Base-by-base conservation (phyloP, 257 asterid genomes). In the Marsdenia floribunda region DNA sequence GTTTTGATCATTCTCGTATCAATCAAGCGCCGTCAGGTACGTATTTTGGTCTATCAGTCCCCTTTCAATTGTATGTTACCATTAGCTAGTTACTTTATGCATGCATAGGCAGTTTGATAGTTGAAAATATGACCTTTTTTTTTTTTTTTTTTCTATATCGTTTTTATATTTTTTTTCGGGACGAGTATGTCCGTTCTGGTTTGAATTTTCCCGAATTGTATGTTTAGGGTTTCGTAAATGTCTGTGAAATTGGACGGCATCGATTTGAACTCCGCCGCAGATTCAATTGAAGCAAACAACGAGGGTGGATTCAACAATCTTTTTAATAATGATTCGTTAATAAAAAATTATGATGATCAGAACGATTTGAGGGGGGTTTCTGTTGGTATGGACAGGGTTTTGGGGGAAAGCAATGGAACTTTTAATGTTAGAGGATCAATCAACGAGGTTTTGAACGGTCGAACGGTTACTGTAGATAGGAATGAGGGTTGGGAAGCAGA, bases 321-420 rank as follows among this genome's bases (percentile, higher is more conserved):
- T 33, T 77, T 63, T 75, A 83, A 73, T 55, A 73, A 81, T 40
- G 73, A 73, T 82, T 78, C 86, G 86, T 86, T 82, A 26, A 55
- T 37, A 42, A 84, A 38, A 53, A 80, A 72, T 74, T 64, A 73
- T 65, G 68, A 79, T 70, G 80, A 73, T 75, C 76, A 10, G 68
- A 26, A 50, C 38, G 61, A 74, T 26, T 38, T 59, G 59, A 58
- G 57, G 47, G 82, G 73, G 74, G 65, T 65, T 80, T 55, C 70
- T 57, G 38, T 76, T 50, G 90, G 74, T 71, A 86, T 86, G 78
- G 78, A 54, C 80, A 77, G 88, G 90, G 91, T 82, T 88, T 72
- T 78, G 69, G 68, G 82, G 70, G 83, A 82, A 75, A 75, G 21
- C 38, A 73, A 29, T 73, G 81, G 79, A 47, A 83, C 60, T 35